Evolutionary conservation across 768 basidiomycete species (phyloP).

Genomic region (Cystobasidium onofrii): DNA sequence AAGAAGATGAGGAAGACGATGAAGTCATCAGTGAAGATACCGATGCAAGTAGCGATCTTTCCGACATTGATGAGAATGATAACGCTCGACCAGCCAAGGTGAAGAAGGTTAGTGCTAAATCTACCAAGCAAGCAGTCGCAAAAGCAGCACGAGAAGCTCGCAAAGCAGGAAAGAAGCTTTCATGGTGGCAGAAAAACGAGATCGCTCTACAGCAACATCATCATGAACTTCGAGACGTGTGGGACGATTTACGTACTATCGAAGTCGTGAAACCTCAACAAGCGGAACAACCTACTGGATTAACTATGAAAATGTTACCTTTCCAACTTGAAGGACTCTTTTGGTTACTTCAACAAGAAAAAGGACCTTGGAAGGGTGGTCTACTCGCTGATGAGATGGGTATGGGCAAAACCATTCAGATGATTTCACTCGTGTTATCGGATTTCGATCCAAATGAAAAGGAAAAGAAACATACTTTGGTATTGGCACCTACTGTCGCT

Average conservation of each 20-base stretch:
- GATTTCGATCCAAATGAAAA: conserved; percentile 49
- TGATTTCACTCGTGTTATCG: conserved; percentile 76
- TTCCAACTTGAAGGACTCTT: conserved; percentile 90
- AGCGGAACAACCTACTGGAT: conserved; percentile 68
- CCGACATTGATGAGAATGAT: conserved; percentile 11
- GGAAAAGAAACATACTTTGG: conserved; percentile 67
- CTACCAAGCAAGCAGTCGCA: background rate
- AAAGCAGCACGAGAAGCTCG: background rate
- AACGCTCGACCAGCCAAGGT: background rate
- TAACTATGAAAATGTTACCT: conserved; percentile 77
- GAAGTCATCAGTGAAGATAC: background rate
- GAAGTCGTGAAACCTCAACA: conserved; percentile 59
- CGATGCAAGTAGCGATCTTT: conserved; percentile 2
- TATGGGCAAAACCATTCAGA: conserved; percentile 95
- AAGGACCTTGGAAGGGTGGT: conserved; percentile 76
- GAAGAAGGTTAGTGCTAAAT: conserved; percentile 19
- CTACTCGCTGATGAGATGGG: conserved; percentile 62
- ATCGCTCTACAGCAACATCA: conserved; percentile 17
- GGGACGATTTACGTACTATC: conserved; percentile 71
- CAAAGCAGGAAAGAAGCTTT: conserved; percentile 4
- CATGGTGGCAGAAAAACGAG: conserved; percentile 33
- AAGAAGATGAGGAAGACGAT: background rate
- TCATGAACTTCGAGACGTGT: conserved; percentile 57
- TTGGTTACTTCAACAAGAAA: conserved; percentile 95
- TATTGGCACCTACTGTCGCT: conserved; percentile 60